Conservation (phyloP, 1,284 basidiomycete species). For the Apiotrichum brassicae region DNA sequence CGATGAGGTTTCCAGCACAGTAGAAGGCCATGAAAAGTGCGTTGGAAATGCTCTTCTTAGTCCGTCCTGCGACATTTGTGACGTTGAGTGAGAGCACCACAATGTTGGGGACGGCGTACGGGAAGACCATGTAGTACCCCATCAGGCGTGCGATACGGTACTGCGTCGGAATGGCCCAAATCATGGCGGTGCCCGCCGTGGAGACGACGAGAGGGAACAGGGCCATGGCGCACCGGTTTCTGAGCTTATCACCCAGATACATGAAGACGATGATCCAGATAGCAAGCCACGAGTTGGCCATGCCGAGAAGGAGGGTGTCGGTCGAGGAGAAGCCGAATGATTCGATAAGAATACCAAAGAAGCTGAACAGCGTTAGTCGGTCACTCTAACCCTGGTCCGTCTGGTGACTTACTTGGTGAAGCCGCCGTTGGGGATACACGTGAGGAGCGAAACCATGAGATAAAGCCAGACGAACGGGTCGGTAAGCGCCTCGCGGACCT, state of each 20-base stretch:
- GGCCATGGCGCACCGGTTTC: slow-evolving; percentile 9
- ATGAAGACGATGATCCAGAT: slow-evolving; percentile 11
- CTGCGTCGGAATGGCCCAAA: background rate
- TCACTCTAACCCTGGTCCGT: no score
- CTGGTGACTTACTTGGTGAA: background rate
- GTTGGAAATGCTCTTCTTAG: slow-evolving; percentile 18
- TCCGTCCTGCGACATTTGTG: slow-evolving; percentile 17
- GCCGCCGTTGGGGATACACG: slow-evolving; percentile 10
- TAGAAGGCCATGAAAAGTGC: slow-evolving; percentile 14
- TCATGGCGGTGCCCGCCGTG: slow-evolving; percentile 4
- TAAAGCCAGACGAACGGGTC: slow-evolving; percentile 14
- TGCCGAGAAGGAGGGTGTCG: slow-evolving; percentile 16
- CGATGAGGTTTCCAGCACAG: slow-evolving; percentile 10
- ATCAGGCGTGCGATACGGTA: background rate
- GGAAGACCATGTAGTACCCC: background rate
- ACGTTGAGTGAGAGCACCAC: background rate
- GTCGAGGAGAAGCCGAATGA: slow-evolving; percentile 14
- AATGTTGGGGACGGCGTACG: background rate
- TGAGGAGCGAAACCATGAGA: slow-evolving; percentile 7
- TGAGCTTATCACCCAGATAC: slow-evolving; percentile 13
- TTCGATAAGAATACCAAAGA: slow-evolving; percentile 20
- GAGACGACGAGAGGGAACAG: slow-evolving; percentile 9
- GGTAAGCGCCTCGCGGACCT: slow-evolving; percentile 23
- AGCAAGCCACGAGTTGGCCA: slow-evolving; percentile 15
- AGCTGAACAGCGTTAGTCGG: slow-evolving; percentile 6